phyloP scores from a whole-genome alignment of 176 grass and related monocot genomes.

The Lolium perenne region DNA sequence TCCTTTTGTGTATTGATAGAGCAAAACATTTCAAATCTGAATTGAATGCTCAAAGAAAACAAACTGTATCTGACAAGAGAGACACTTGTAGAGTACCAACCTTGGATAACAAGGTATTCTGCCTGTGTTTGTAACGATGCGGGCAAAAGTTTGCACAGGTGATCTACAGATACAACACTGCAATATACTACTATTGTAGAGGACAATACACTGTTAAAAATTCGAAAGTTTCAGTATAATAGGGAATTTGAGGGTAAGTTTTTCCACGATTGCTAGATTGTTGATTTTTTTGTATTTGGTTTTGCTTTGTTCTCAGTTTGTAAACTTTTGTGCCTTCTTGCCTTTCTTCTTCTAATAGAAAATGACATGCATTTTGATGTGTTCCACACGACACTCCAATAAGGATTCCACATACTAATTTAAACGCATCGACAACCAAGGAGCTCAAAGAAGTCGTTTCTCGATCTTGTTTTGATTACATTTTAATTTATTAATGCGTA shows the following conservation, averaged over 20 bases:
- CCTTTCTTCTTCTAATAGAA: too few species aligned
- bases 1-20: constrained; percentile 13
- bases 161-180: background rate
- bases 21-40: constrained; percentile 29
- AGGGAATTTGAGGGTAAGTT: background rate
- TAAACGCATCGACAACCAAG: background rate
- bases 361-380: too few species aligned
- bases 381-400: background rate
- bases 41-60: constrained; percentile 12
- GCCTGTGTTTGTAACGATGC: background rate
- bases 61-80: constrained; percentile 12
- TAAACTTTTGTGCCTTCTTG: too few species aligned
- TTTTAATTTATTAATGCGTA: background rate
- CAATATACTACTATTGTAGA: background rate
- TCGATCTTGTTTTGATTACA: background rate
- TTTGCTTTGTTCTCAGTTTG: too few species aligned
- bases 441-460: background rate
- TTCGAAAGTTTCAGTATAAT: background rate
- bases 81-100: background rate
- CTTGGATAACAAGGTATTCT: background rate
- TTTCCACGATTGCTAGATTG: background rate
- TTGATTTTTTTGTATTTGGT: too few species aligned
- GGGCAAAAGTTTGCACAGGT: background rate
- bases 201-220: background rate
- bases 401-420: background rate